phyloP scores from a whole-genome alignment of 352 stramenopile species.

The Phytophthora hybrid region DNA sequence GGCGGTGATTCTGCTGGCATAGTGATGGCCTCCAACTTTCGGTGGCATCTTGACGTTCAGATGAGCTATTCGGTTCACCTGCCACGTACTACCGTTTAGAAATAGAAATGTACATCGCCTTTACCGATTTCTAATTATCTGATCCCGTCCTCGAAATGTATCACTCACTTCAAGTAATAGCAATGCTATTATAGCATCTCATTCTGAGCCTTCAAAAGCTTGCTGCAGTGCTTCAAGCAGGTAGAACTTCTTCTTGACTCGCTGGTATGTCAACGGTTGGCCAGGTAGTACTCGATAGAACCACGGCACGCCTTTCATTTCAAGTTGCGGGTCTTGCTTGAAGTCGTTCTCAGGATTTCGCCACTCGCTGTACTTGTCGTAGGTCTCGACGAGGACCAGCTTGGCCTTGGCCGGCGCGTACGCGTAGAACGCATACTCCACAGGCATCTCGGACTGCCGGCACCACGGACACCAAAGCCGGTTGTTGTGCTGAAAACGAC shows the following conservation, averaged over 20 bases:
- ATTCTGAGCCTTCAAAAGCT: constrained; percentile 36
- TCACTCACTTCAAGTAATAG: neutral
- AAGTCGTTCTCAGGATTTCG: constrained; percentile 77
- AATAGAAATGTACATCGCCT: constrained; percentile 4
- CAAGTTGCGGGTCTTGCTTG: constrained; percentile 61
- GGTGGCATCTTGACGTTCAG: constrained; percentile 17
- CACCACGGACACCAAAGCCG: constrained; percentile 83
- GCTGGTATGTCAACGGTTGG: constrained; percentile 40
- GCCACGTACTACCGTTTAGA: constrained; percentile 20
- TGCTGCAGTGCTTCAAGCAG: constrained; percentile 40
- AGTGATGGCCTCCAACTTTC: constrained; percentile 18
- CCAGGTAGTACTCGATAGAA: constrained; percentile 56
- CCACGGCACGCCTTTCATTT: constrained; percentile 69
- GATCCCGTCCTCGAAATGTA: constrained; percentile 4
- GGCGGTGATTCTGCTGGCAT: constrained; percentile 8
- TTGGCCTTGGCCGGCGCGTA: constrained; percentile 59
- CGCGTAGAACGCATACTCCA: constrained; percentile 78
- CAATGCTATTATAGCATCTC: neutral
- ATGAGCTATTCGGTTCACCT: constrained; percentile 16
- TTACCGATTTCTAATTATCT: constrained; percentile 31
- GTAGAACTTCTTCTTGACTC: constrained; percentile 49
- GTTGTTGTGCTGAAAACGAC: constrained; percentile 67
- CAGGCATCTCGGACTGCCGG: constrained; percentile 64
- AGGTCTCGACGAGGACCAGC: constrained; percentile 64
- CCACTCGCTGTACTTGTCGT: constrained; percentile 72